Percentiles rank a stretch among this genome's conserved stretches.
Evolutionary conservation across 2,329 filamentous ascomycete species (phyloP).

Genomic region (Tolypocladium capitatum): DNA sequence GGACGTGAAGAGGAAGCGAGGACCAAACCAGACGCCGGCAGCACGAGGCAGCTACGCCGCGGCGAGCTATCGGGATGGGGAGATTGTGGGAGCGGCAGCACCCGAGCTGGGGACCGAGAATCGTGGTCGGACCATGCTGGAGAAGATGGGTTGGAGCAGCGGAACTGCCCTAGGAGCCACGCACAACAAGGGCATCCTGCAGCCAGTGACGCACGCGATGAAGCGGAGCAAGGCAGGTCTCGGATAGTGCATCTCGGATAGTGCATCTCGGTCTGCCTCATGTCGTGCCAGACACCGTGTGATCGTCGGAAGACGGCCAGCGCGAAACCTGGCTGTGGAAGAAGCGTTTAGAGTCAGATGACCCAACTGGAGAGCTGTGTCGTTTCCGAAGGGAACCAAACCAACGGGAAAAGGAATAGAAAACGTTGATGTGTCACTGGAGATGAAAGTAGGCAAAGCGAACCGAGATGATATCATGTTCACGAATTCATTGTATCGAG

Average conservation of each 20-base stretch:
- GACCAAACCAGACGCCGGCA: conserved; percentile 13
- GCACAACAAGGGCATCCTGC: conserved; percentile 78
- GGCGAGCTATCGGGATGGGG: conserved; percentile 60
- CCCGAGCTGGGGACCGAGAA: conserved; percentile 75
- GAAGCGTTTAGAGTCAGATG: not conserved
- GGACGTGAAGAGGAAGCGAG: conserved; percentile 26
- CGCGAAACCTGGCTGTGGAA: not conserved
- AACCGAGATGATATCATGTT: conserved; percentile 29
- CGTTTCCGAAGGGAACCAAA: not conserved
- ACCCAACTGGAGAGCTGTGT: not conserved
- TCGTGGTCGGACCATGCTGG: conserved; percentile 72
- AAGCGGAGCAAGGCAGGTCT: conserved; percentile 78
- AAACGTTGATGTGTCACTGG: not conserved
- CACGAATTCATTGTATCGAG: conserved; percentile 50
- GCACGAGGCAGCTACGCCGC: conserved; percentile 8
- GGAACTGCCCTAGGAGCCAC: conserved; percentile 71
- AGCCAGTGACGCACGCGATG: conserved; percentile 75
- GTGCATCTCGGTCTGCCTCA: not conserved
- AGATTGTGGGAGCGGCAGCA: conserved; percentile 73
- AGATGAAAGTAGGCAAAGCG: conserved; percentile 2
- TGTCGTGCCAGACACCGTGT: not conserved
- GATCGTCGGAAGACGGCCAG: not conserved
- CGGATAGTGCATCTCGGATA: conserved; percentile 44
- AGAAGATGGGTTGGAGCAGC: conserved; percentile 93
- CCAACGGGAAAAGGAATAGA: not conserved